Base-by-base conservation (phyloP, 345 rosid genomes). In the Ricinus communis region DNA sequence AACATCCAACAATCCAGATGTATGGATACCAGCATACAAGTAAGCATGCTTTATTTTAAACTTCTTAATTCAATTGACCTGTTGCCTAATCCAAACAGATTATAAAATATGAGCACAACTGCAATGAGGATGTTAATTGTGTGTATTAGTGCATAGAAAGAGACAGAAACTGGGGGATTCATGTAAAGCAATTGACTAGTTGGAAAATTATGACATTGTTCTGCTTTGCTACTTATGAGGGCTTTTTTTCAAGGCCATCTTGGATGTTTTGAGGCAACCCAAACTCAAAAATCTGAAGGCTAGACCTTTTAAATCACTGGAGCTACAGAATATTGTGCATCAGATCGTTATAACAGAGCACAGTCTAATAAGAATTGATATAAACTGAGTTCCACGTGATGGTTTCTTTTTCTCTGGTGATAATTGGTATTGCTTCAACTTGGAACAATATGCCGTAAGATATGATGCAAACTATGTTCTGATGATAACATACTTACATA, bases 1-100 rank as follows among this genome's bases (percentile, higher is more conserved):
- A 57, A 95, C 99, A 66, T 89, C 99, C 74, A 95, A 95, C 87
- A 95, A 92, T 71, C 99, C 99, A 69, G 97, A 92, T 86, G 99
- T 95, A 51, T 95, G 99, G 99, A 84, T 92, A 78, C 93, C 93
- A 33, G 97, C 99, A 59, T 95, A 95, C 82, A 92, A 90, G 99
- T 95, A 85, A 87, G 98, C 24, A 50, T 31, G 62, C 57, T 2
- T 56, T 31, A 16, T 18, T 13, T n/a, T 11, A 51, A 36, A 51
- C 65, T 68, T 24, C 14, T 70, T 11, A 22, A 8, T 45, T 24
- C 40, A 15, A 22, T 47, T 58, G 31, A 30, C 50, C 36, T 24
- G 41, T 51, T 76, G 18, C 36, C 72, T 68, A 68, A 58, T 40
- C 19, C n/a, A 27, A 27, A 28, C 54, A 50, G 3, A 22, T 50